Percentiles rank a stretch among this genome's conserved stretches.
phyloP scores from a whole-genome alignment of 2,329 filamentous ascomycete species.

The Apiospora hydei region DNA sequence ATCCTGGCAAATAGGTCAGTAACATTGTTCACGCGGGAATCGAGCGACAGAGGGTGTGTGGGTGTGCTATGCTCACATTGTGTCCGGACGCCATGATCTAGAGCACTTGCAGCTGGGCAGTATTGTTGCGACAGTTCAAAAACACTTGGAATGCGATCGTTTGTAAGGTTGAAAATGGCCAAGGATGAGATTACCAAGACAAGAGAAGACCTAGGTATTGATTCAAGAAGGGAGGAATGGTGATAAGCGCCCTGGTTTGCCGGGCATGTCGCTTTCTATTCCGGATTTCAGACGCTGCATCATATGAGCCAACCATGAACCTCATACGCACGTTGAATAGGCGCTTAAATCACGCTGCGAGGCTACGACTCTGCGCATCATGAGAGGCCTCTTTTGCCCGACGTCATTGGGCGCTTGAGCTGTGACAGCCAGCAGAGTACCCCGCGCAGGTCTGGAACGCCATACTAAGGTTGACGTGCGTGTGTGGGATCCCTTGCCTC shows the following conservation, averaged over 20 bases:
- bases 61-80: constrained; percentile 5
- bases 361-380: constrained; percentile 22
- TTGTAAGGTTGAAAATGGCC: not conserved
- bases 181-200: not conserved
- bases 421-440: not conserved
- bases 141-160: not conserved
- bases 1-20: not conserved
- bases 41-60: not conserved
- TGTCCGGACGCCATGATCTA: constrained; percentile 22
- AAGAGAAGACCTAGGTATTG: not conserved
- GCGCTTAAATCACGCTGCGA: constrained; percentile 16
- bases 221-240: not conserved
- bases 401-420: constrained; percentile 39
- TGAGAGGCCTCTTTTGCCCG: constrained; percentile 37
- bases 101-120: constrained; percentile 8
- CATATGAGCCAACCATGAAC: constrained; percentile 4
- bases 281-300: not conserved
- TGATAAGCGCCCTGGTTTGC: constrained; percentile 3
- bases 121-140: not conserved
- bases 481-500: constrained; percentile 5
- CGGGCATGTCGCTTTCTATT: constrained; percentile 2
- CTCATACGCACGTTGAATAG: constrained; percentile 6
- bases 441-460: constrained; percentile 23
- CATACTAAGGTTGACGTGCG: constrained; percentile 19
- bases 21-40: not conserved